These are phyloP conservation scores for Auricularia heimuer DNA, from an alignment of 768 basidiomycete species.

Conservation along the genomic window DNA sequence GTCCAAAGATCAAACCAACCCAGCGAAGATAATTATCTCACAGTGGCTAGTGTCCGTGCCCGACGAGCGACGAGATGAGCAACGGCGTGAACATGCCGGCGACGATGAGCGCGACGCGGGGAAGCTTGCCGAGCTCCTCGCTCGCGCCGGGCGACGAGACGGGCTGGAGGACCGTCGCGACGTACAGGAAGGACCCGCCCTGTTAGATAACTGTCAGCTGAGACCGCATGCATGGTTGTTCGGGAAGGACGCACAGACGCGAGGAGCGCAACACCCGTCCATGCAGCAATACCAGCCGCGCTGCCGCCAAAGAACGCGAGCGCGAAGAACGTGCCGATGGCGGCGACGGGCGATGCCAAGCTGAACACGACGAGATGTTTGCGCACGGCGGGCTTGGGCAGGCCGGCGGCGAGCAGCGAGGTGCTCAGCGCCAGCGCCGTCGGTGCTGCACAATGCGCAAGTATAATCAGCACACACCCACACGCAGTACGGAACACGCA, in stretches of 20 bases:
- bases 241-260: slow-evolving; percentile 56
- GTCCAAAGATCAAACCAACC: too few species aligned
- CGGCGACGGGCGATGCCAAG: slow-evolving; percentile 73
- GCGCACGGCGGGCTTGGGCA: slow-evolving; percentile 58
- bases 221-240: background rate
- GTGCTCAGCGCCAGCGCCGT: slow-evolving; percentile 85
- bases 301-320: slow-evolving; percentile 43
- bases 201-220: slow-evolving; percentile 19
- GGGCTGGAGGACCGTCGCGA: slow-evolving; percentile 82
- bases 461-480: background rate
- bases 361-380: slow-evolving; percentile 72
- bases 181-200: slow-evolving; percentile 93
- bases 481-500: background rate
- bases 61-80: slow-evolving; percentile 46
- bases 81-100: slow-evolving; percentile 67
- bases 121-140: slow-evolving; percentile 34
- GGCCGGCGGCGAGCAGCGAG: slow-evolving; percentile 67
- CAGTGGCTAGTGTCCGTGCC: slow-evolving; percentile 30
- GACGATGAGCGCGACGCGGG: slow-evolving; percentile 45
- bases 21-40: too few species aligned
- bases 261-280: slow-evolving; percentile 71
- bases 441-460: slow-evolving; percentile 45
- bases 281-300: slow-evolving; percentile 33
- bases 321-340: slow-evolving; percentile 63
- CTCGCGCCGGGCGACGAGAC: slow-evolving; percentile 38